Conservation (phyloP, 768 basidiomycete genomes). For the Phylloporus sp. region DNA sequence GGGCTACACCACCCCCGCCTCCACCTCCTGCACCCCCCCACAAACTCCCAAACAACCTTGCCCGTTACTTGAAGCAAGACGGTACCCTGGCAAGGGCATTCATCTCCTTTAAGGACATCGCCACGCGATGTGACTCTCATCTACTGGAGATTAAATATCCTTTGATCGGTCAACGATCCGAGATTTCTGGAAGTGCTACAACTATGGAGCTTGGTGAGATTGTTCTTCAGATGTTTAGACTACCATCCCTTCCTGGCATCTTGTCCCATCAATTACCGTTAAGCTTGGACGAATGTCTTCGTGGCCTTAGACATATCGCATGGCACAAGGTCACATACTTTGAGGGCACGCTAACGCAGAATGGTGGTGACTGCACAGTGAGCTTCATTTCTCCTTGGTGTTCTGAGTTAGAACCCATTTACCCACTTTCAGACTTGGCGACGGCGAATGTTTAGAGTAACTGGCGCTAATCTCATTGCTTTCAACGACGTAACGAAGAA, state of each 20-base stretch:
- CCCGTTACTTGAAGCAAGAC: conserved; percentile 77
- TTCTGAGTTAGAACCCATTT: background rate
- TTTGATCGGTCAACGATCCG: conserved; percentile 70
- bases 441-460: conserved; percentile 76
- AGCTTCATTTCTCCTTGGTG: conserved; percentile 27
- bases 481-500: conserved; percentile 93
- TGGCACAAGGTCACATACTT: conserved; percentile 96
- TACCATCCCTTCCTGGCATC: conserved; percentile 86
- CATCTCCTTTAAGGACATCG: conserved; percentile 86
- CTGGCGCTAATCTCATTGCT: conserved; percentile 82
- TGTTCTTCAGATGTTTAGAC: conserved; percentile 83
- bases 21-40: conserved; percentile 36
- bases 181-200: conserved; percentile 48
- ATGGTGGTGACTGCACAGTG: conserved; percentile 89
- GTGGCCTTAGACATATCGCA: conserved; percentile 82
- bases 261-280: conserved; percentile 76
- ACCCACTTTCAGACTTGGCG: conserved; percentile 60
- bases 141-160: conserved; percentile 82
- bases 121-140: conserved; percentile 75
- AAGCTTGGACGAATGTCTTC: conserved; percentile 87
- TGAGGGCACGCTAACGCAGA: conserved; percentile 89
- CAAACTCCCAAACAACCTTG: conserved; percentile 68
- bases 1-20: conserved; percentile 25
- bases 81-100: conserved; percentile 87
- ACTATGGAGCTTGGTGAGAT: conserved; percentile 83